phyloP scores from a whole-genome alignment of 805 yeast species.

The Kazachstania viticola region DNA sequence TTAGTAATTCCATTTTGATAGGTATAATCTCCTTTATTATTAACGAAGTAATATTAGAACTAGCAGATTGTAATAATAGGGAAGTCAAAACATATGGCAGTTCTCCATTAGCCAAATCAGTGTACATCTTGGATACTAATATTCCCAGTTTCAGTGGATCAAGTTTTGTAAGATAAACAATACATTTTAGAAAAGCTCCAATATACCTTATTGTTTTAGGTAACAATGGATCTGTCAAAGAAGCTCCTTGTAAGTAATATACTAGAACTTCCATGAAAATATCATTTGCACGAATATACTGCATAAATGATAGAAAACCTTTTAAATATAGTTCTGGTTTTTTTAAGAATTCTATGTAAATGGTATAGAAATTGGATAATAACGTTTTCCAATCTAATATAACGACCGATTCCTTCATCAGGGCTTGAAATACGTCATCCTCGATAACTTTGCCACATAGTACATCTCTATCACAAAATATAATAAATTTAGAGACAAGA shows the following conservation, averaged over 20 bases:
- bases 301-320: constrained; percentile 4
- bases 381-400: constrained; percentile 5
- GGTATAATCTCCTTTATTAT: constrained; percentile 10
- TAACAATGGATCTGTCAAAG: constrained; percentile 3
- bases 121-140: constrained; percentile 5
- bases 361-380: constrained; percentile 4
- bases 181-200: background rate
- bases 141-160: constrained; percentile 8
- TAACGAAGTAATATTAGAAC: background rate
- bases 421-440: constrained; percentile 5
- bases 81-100: constrained; percentile 8
- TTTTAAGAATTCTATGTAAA: constrained; percentile 6
- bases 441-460: constrained; percentile 4
- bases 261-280: constrained; percentile 3
- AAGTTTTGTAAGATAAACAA: background rate
- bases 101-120: constrained; percentile 7
- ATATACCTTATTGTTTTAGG: constrained; percentile 2
- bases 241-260: constrained; percentile 2
- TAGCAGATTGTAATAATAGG: constrained; percentile 7
- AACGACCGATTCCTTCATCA: constrained; percentile 5
- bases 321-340: constrained; percentile 4
- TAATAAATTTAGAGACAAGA: constrained; percentile 6
- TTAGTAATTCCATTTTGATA: constrained; percentile 3
- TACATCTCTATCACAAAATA: constrained; percentile 7
- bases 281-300: constrained; percentile 2